A percentile compares a stretch with the other conserved stretches of the same genome.
phyloP scores from a whole-genome alignment of 768 basidiomycete species.

The Trametes cubensis region DNA sequence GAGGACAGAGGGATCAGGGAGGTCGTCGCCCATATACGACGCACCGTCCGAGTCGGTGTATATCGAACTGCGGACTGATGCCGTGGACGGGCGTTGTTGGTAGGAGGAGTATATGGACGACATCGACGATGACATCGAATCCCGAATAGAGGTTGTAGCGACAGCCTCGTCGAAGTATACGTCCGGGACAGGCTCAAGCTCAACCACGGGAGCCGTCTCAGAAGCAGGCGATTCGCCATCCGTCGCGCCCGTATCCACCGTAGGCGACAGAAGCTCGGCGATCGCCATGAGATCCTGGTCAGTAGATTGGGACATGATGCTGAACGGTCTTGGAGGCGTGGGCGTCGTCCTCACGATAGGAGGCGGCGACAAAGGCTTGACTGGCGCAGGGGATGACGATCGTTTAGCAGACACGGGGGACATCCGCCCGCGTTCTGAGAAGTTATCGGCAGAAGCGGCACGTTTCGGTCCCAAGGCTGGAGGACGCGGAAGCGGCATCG shows the following conservation, averaged over 20 bases:
- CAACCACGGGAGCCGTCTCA: conserved; percentile 19
- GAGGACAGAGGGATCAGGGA: conserved; percentile 29
- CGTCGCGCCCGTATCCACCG: conserved; percentile 29
- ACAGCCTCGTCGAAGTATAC: conserved; percentile 12
- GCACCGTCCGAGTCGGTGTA: conserved; percentile 40
- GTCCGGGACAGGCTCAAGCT: conserved; percentile 13
- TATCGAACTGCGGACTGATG: conserved; percentile 13
- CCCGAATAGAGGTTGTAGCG: conserved; percentile 5
- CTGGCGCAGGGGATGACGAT: conserved; percentile 2
- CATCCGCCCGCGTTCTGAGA: conserved; percentile 6
- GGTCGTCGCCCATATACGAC: conserved; percentile 36
- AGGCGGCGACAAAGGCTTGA: conserved; percentile 35
- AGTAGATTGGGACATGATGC: conserved; percentile 49
- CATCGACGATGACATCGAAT: conserved; percentile 11
- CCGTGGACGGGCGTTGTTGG: conserved; percentile 11
- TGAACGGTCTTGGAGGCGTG: conserved; percentile 40
- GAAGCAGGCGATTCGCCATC: conserved; percentile 32
- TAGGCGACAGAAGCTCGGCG: conserved; percentile 48
- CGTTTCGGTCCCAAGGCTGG: conserved; percentile 4
- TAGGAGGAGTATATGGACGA: conserved; percentile 19
- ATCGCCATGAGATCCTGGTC: conserved; percentile 56
- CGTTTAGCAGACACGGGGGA: not conserved
- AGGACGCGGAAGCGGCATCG: conserved; percentile 8
- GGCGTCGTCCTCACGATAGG: conserved; percentile 22
- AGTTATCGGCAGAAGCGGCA: conserved; percentile 7